These are phyloP conservation scores for Psidium guajava DNA, from an alignment of 345 rosid genomes.

Conservation along the genomic window DNA sequence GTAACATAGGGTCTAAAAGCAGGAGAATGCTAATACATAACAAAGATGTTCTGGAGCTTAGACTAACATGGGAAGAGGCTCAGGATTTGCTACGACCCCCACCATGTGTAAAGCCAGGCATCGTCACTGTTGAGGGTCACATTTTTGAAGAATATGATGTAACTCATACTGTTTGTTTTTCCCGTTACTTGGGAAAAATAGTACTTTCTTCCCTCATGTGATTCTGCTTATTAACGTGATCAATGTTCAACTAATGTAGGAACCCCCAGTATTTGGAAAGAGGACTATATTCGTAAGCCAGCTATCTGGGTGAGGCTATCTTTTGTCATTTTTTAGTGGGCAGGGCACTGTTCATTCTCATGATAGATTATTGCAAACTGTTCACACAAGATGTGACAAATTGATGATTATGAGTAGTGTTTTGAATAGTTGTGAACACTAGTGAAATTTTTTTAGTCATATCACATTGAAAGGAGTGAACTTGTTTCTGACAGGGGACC, in stretches of 20 bases:
- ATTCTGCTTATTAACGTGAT: neutral
- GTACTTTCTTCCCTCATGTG: neutral
- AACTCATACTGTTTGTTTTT: slow-evolving; percentile 10
- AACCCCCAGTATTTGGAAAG: slow-evolving; percentile 94
- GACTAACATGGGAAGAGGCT: slow-evolving; percentile 94
- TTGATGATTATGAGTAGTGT: neutral
- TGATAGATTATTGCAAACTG: neutral
- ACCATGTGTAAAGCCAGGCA: slow-evolving; percentile 53
- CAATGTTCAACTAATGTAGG: slow-evolving; percentile 27
- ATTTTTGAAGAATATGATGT: slow-evolving; percentile 96
- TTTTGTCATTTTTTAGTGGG: neutral
- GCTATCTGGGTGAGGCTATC: slow-evolving; percentile 58
- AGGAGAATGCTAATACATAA: slow-evolving; percentile 78
- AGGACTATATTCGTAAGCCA: slow-evolving; percentile 58
- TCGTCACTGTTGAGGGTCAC: slow-evolving; percentile 67
- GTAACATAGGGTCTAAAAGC: slow-evolving; percentile 80
- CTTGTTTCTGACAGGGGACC: slow-evolving; percentile 41
- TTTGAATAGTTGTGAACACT: neutral
- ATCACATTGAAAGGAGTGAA: neutral
- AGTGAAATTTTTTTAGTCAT: neutral
- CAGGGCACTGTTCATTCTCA: neutral
- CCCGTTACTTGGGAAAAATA: neutral
- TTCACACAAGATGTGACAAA: neutral
- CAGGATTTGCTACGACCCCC: slow-evolving; percentile 89
- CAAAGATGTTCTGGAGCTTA: slow-evolving; percentile 78